Evolutionary conservation across 2,329 filamentous ascomycete species (phyloP).

Genomic region (Sporothrix schenckii): DNA sequence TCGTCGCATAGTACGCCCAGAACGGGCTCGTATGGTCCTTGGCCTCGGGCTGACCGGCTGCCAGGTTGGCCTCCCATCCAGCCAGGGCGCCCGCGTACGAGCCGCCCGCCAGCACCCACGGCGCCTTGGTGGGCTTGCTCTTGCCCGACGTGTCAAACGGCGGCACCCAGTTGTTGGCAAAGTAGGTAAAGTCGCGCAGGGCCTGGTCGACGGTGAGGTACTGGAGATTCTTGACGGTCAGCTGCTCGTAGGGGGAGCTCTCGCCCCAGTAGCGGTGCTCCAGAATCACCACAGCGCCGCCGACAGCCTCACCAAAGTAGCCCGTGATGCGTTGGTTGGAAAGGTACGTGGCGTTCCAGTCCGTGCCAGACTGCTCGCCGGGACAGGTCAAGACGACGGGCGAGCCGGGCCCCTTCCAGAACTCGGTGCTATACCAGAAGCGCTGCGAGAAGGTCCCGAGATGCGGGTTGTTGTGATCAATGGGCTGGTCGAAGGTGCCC

Average conservation of each 20-base stretch:
- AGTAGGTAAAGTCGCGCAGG: constrained; percentile 48
- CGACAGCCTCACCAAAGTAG: constrained; percentile 46
- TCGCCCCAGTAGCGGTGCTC: constrained; percentile 52
- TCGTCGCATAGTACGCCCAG: constrained; percentile 61
- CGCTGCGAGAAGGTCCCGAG: constrained; percentile 50
- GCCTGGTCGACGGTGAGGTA: constrained; percentile 49
- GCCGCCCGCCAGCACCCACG: constrained; percentile 59
- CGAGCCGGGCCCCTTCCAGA: constrained; percentile 47
- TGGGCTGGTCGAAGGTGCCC: constrained; percentile 46
- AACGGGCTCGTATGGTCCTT: constrained; percentile 40
- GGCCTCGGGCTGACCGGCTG: background rate
- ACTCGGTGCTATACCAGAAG: constrained; percentile 48
- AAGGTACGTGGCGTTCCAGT: constrained; percentile 33
- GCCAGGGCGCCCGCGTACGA: constrained; percentile 60
- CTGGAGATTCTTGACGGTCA: constrained; percentile 45
- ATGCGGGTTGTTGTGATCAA: constrained; percentile 48
- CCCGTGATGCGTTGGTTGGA: constrained; percentile 59
- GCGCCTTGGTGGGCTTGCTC: constrained; percentile 52
- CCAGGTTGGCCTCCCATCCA: constrained; percentile 39
- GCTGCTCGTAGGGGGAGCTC: constrained; percentile 44
- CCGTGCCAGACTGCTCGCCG: constrained; percentile 41
- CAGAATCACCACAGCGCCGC: constrained; percentile 47
- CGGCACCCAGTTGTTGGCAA: constrained; percentile 50
- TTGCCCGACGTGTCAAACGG: constrained; percentile 53
- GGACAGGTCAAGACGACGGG: constrained; percentile 48